A percentile compares a stretch with the other conserved stretches of the same genome.
Conservation (phyloP, 306 rosid genomes). For the Luffa acutangula region DNA sequence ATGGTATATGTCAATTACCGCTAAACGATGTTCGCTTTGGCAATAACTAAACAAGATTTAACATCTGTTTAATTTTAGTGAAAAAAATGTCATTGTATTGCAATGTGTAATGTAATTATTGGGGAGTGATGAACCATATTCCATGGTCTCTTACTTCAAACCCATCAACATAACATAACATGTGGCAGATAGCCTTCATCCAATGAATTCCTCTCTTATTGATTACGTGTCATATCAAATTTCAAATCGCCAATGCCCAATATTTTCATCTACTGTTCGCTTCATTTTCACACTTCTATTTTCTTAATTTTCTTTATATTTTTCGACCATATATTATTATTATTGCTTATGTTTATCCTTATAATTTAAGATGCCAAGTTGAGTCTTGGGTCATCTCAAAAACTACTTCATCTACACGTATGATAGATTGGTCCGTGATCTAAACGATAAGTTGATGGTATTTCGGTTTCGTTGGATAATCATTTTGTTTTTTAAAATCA, state of each 20-base stretch:
- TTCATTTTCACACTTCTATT: not conserved
- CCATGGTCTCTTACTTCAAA: not conserved
- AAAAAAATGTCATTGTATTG: not conserved
- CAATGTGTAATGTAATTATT: not conserved
- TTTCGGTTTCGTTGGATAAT: no score
- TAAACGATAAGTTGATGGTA: no score
- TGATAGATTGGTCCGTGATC: not conserved
- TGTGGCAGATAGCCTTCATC: not conserved
- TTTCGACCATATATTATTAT: not conserved
- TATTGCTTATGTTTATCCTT: not conserved
- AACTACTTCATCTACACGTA: not conserved
- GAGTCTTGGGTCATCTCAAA: not conserved
- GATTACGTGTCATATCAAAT: conserved; percentile 5
- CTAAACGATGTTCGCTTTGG: no score
- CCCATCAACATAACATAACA: not conserved
- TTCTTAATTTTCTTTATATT: not conserved
- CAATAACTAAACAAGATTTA: no score
- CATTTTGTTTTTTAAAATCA: no score
- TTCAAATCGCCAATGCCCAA: not conserved
- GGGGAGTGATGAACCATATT: not conserved
- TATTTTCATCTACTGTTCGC: not conserved
- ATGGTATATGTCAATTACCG: no score
- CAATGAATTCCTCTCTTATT: not conserved
- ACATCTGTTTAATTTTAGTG: no score
- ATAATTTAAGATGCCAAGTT: not conserved